Conservation (phyloP, 306 rosid genomes). For the Benincasa hispida region DNA sequence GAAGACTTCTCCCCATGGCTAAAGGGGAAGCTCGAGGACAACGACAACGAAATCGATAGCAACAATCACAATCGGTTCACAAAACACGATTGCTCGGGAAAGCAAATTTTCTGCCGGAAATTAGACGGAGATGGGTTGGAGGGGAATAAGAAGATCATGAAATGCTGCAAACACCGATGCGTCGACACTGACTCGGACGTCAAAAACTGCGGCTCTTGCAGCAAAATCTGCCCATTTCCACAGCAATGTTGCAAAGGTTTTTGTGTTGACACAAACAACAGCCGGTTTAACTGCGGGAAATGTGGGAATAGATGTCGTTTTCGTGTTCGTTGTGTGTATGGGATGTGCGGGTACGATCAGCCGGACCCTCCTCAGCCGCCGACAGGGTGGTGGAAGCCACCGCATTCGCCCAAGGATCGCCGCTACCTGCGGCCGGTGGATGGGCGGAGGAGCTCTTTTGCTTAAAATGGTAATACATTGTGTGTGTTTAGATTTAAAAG, state of each 20-base stretch:
- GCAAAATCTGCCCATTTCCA: slow-evolving; percentile 26
- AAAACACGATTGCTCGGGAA: slow-evolving; percentile 13
- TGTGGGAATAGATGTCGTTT: slow-evolving; percentile 48
- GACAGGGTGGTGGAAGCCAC: neutral
- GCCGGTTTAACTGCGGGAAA: slow-evolving; percentile 45
- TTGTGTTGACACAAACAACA: slow-evolving; percentile 28
- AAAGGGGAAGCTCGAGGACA: slow-evolving; percentile 3
- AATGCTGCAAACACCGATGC: slow-evolving; percentile 49
- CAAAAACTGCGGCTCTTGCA: slow-evolving; percentile 50
- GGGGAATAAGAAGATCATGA: neutral
- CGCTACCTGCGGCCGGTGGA: neutral
- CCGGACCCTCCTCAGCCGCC: neutral
- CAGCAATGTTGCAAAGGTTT: slow-evolving; percentile 46
- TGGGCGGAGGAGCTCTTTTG: neutral
- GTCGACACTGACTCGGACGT: slow-evolving; percentile 28
- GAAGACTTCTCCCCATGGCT: neutral
- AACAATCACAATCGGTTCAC: neutral
- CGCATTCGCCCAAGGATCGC: neutral
- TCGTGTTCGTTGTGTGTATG: slow-evolving; percentile 30
- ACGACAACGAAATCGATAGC: neutral
- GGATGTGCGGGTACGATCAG: slow-evolving; percentile 50
- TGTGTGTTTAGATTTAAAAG: neutral
- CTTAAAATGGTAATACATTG: neutral
- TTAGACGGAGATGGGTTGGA: neutral
- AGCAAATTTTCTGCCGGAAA: slow-evolving; percentile 26